phyloP scores from a whole-genome alignment of 2,329 filamentous ascomycete species.

The Chaetomium sp. region DNA sequence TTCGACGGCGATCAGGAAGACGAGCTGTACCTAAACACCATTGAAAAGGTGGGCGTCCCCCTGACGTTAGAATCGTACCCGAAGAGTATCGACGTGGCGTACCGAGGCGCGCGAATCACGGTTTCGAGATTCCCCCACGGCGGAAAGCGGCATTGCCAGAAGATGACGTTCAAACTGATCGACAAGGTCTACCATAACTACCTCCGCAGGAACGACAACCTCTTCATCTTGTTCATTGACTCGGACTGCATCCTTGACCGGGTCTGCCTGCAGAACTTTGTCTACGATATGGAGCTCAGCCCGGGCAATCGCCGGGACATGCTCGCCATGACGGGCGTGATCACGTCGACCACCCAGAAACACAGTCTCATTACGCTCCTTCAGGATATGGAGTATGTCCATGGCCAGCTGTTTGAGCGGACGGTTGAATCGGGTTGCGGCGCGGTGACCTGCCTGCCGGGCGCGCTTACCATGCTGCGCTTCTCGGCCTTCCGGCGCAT shows the following conservation, averaged over 20 bases:
- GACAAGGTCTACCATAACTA: constrained; percentile 89
- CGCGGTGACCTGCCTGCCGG: constrained; percentile 88
- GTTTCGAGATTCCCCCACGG: constrained; percentile 89
- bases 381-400: constrained; percentile 97
- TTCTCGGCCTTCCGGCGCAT: constrained; percentile 95
- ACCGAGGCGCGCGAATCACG: constrained; percentile 76
- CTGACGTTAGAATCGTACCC: constrained; percentile 72
- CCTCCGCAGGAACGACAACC: constrained; percentile 76
- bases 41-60: constrained; percentile 77
- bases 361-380: constrained; percentile 85
- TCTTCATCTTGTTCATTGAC: constrained; percentile 96
- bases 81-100: constrained; percentile 82
- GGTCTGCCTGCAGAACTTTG: constrained; percentile 91
- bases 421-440: constrained; percentile 93
- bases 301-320: constrained; percentile 87
- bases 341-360: constrained; percentile 85
- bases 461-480: constrained; percentile 89
- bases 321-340: constrained; percentile 96
- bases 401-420: constrained; percentile 91
- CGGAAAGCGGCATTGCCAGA: constrained; percentile 90
- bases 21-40: constrained; percentile 80
- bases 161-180: constrained; percentile 85
- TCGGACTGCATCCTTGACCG: constrained; percentile 92
- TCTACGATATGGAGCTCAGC: constrained; percentile 97
- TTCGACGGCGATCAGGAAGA: constrained; percentile 90